phyloP scores from a whole-genome alignment of 2,329 filamentous ascomycete genomes.

The Fragosphaeria purpurea region DNA sequence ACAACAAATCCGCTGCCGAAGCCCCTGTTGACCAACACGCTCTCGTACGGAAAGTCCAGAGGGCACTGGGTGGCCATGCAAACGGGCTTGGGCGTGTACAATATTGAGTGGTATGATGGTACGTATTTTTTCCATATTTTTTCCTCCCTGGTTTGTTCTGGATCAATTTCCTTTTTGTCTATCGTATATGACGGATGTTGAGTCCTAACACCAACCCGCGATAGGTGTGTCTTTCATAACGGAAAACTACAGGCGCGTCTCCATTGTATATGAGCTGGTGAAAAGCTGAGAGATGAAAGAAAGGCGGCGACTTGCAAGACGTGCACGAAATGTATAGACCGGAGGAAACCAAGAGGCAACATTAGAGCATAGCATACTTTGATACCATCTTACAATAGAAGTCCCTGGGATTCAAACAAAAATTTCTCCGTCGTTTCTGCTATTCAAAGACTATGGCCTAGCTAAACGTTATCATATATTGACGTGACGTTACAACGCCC shows the following conservation, averaged over 20 bases:
- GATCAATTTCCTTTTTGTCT: constrained; percentile 1
- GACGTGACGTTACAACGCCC: no score
- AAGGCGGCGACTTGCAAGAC: background rate
- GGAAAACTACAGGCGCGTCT: constrained; percentile 23
- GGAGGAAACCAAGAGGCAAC: background rate
- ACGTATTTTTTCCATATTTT: constrained; percentile 16
- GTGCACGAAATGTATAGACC: background rate
- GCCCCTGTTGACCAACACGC: background rate
- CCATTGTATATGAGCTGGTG: constrained; percentile 21
- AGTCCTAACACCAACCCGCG: background rate
- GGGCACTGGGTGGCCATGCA: constrained; percentile 28
- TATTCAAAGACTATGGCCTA: no score
- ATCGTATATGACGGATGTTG: background rate
- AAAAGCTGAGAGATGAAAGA: background rate
- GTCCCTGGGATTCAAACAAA: no score
- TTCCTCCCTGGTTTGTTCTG: background rate
- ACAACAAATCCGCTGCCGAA: background rate
- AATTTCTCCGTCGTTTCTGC: no score
- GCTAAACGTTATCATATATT: no score
- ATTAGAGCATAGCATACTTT: no score
- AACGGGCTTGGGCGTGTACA: constrained; percentile 16
- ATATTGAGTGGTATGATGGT: constrained; percentile 29
- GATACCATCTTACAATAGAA: no score
- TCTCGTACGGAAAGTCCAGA: constrained; percentile 10
- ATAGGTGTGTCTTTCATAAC: constrained; percentile 19